Base-by-base conservation (phyloP, 2,329 filamentous ascomycete genomes). In the Aspergillus pseudoglaucus region DNA sequence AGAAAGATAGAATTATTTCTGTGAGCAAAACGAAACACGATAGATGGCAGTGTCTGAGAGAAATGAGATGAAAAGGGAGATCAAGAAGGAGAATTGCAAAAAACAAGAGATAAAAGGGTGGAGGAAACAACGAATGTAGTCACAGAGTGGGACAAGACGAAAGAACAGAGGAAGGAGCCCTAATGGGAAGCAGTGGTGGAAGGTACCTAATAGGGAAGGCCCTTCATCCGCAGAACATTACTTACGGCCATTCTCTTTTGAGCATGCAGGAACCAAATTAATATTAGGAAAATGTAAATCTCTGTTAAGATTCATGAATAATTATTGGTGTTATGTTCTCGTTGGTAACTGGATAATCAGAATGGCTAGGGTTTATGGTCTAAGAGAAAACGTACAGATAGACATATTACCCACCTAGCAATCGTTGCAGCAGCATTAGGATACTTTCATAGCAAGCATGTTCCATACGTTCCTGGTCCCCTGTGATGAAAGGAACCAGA, bases 401-500 rank as follows among this genome's bases (percentile, higher is more conserved):
- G n/a, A 35, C 14, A 17, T n/a, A 35, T 17, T 17, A 35, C n/a
- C 14, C 33, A 35, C 33, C 5, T n/a, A 17, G 6, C 14, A 3
- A 35, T 17, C 17, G n/a, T 9, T 35, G 33, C 15, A 35, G 8
- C 8, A 10, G 15, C 9, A 18, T 39, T 39, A 39, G 37, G 18
- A 39, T 18, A 10, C 18, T 20, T 12, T 39, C 9, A 18, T 39
- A 12, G 8, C 37, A 6, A 39, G 15, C 23, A n/a, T 33, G 12
- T 35, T 40, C 20, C 35, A 39, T 35, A 22, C 10, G 42, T 18
- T 14, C 20, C 32, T n/a, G 22, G 20, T 44, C 42, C 38, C 52
- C 46, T 58, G 30, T 41, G 48, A 44, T 75, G 58, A 55, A 75
- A 75, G 18, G 77, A 78, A 22, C 66, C 70, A 33, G 64, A 51